Conservation (phyloP, 2,329 filamentous ascomycete genomes). For the Ophiostoma sp. region DNA sequence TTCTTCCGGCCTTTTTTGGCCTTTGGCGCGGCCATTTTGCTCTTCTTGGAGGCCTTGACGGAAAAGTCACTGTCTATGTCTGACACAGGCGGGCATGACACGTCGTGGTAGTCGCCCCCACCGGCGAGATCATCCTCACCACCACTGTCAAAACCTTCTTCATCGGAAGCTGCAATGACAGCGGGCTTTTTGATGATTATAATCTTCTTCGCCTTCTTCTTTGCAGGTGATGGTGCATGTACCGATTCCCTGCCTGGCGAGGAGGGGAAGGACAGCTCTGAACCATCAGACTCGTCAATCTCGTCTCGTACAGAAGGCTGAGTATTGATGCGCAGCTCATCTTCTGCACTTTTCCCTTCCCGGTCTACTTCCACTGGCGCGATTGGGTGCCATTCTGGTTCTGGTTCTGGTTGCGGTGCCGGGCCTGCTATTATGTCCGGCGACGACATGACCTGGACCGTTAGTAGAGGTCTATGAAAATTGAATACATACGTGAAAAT, state of each 20-base stretch:
- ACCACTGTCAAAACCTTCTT: neutral
- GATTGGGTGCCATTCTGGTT: no score
- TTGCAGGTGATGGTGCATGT: neutral
- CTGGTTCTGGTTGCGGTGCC: neutral
- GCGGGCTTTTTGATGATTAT: neutral
- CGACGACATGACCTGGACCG: neutral
- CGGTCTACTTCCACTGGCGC: no score
- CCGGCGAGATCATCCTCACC: neutral
- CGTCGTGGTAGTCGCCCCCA: neutral
- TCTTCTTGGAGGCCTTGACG: neutral
- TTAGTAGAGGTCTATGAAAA: no score
- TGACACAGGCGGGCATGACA: neutral
- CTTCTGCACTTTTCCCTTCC: no score
- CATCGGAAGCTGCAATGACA: slow-evolving; percentile 15
- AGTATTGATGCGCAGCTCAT: no score
- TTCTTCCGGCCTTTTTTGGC: slow-evolving; percentile 1
- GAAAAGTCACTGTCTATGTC: neutral
- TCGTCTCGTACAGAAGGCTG: neutral
- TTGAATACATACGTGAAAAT: no score
- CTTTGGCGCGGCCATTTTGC: neutral
- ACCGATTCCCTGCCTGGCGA: neutral
- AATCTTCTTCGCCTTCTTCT: slow-evolving; percentile 30
- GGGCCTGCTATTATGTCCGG: neutral
- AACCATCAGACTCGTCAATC: neutral
- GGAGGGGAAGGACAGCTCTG: slow-evolving; percentile 6